Evolutionary conservation across 2,329 filamentous ascomycete genomes (phyloP).

Genomic region (Microsporum canis): DNA sequence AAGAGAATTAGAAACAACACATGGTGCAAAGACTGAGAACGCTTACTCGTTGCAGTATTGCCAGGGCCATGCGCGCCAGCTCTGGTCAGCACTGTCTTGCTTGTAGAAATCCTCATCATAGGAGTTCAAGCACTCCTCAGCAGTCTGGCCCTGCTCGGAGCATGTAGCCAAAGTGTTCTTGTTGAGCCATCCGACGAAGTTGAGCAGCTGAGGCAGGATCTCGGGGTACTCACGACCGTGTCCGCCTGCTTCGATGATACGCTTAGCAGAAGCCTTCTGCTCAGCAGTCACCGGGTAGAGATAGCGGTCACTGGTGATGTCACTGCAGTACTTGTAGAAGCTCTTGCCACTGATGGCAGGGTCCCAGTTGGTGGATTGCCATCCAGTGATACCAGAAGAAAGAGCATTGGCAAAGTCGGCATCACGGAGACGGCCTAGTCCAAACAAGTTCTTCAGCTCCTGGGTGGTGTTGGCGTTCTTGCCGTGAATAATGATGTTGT

Average conservation of each 20-base stretch:
- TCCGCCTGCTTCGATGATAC: slow-evolving; percentile 39
- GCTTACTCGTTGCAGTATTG: slow-evolving; percentile 42
- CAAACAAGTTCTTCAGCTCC: slow-evolving; percentile 45
- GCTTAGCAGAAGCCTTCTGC: slow-evolving; percentile 31
- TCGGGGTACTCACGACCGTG: slow-evolving; percentile 32
- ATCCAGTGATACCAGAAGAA: slow-evolving; percentile 36
- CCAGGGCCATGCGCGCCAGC: slow-evolving; percentile 47
- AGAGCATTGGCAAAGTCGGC: slow-evolving; percentile 45
- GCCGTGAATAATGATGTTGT: slow-evolving; percentile 45
- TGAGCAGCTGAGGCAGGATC: slow-evolving; percentile 44
- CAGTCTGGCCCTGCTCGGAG: slow-evolving; percentile 24
- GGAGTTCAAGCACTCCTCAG: slow-evolving; percentile 43
- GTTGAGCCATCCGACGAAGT: slow-evolving; percentile 47
- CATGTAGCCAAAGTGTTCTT: slow-evolving; percentile 33
- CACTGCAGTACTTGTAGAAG: slow-evolving; percentile 46
- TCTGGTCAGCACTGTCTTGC: slow-evolving; percentile 33
- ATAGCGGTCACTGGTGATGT: slow-evolving; percentile 39
- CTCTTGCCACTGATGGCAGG: slow-evolving; percentile 39
- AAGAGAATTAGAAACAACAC: background rate
- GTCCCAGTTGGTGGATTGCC: slow-evolving; percentile 52
- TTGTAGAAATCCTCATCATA: slow-evolving; percentile 40
- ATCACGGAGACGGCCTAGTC: slow-evolving; percentile 32
- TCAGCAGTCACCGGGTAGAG: slow-evolving; percentile 34
- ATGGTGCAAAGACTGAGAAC: background rate
- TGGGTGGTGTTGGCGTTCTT: slow-evolving; percentile 35